Conservation (phyloP, 1,284 basidiomycete species). For the Boletus semigastroideus region DNA sequence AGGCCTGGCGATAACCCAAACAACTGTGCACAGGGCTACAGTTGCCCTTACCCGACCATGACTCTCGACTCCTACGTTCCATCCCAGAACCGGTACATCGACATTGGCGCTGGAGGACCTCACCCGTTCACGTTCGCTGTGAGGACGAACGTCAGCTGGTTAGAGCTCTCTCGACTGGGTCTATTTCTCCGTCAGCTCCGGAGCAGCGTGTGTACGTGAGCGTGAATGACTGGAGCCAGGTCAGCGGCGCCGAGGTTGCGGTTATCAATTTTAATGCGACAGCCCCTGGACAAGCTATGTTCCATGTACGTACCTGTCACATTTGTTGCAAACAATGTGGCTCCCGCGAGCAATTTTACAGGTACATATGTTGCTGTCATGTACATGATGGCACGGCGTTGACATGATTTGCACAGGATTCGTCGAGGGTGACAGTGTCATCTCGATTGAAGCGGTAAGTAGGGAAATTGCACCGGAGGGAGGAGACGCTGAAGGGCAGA, state of each 20-base stretch:
- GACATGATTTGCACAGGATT: slow-evolving; percentile 17
- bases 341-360: slow-evolving; percentile 44
- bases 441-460: slow-evolving; percentile 68
- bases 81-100: not conserved
- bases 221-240: slow-evolving; percentile 42
- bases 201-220: slow-evolving; percentile 59
- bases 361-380: slow-evolving; percentile 30
- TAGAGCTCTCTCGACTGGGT: slow-evolving; percentile 42
- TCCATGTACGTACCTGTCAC: slow-evolving; percentile 38
- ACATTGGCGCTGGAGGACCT: not conserved
- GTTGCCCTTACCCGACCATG: not conserved
- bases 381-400: not conserved
- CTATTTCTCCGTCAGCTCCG: slow-evolving; percentile 46
- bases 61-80: not conserved
- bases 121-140: not conserved
- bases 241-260: slow-evolving; percentile 41
- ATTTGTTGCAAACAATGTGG: slow-evolving; percentile 42
- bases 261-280: slow-evolving; percentile 47
- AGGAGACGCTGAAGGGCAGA: not conserved
- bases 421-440: slow-evolving; percentile 58
- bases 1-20: not conserved
- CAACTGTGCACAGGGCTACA: not conserved
- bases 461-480: not conserved
- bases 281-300: not conserved
- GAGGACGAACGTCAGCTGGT: not conserved